A percentile compares a stretch with the other conserved stretches of the same genome.
Conservation (phyloP, 257 asterid species). For the Nicotiana tabacum region DNA sequence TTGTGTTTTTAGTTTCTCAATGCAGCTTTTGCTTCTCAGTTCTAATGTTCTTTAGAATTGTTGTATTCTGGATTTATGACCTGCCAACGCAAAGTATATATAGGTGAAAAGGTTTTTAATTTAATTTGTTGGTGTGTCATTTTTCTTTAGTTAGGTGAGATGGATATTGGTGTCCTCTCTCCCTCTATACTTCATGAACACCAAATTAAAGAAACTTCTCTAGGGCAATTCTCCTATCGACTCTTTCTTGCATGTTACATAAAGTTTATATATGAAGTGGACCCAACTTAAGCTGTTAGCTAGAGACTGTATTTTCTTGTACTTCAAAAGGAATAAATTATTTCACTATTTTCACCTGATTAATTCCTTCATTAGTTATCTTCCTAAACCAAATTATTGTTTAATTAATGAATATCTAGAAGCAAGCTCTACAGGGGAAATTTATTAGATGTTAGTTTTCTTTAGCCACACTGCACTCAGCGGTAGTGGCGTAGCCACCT, state of each 20-base stretch:
- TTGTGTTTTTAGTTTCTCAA: neutral
- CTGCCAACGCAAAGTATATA: slow-evolving; percentile 41
- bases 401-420: neutral
- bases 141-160: slow-evolving; percentile 67
- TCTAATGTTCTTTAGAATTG: slow-evolving; percentile 27
- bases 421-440: neutral
- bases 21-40: slow-evolving; percentile 6
- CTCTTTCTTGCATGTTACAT: slow-evolving; percentile 29
- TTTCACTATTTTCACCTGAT: neutral
- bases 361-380: neutral
- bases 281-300: neutral
- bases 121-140: slow-evolving; percentile 47
- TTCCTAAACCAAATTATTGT: neutral
- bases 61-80: slow-evolving; percentile 31
- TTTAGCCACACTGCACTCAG: no score
- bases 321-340: neutral
- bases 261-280: slow-evolving; percentile 10
- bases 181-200: slow-evolving; percentile 14
- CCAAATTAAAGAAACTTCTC: slow-evolving; percentile 14
- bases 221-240: slow-evolving; percentile 8
- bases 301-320: neutral
- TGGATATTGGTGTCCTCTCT: slow-evolving; percentile 5
- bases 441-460: no score
- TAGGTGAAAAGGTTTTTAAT: slow-evolving; percentile 20
- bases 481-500: no score